Percentiles rank a stretch among this genome's conserved stretches.
phyloP scores from a whole-genome alignment of 129 eudicot species.

The Pulicaria dysenterica region DNA sequence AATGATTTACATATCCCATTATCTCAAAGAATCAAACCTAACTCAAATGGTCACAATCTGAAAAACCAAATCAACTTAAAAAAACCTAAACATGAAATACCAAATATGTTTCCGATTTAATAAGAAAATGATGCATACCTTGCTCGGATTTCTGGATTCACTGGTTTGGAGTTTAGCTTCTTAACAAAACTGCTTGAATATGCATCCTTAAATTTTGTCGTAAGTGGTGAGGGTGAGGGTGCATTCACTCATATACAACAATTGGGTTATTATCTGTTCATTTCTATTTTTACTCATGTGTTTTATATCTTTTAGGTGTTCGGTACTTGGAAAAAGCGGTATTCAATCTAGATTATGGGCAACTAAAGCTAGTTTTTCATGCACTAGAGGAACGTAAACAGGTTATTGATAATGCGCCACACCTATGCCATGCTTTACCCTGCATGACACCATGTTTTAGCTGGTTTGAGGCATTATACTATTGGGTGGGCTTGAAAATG shows the following conservation, averaged over 20 bases:
- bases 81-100: no score
- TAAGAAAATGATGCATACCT: no score
- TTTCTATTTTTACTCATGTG: background rate
- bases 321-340: slow-evolving; percentile 98
- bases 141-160: no score
- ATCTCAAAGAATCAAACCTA: no score
- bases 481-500: slow-evolving; percentile 83
- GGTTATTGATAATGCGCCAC: slow-evolving; percentile 93
- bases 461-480: slow-evolving; percentile 90
- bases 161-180: background rate
- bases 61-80: no score
- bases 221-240: background rate
- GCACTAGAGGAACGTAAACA: slow-evolving; percentile 94
- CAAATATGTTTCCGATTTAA: no score
- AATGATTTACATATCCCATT: no score
- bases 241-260: background rate
- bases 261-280: background rate
- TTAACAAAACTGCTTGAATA: background rate
- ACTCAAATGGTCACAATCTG: no score
- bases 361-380: slow-evolving; percentile 89
- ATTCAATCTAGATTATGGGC: slow-evolving; percentile 90
- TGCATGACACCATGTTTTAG: slow-evolving; percentile 98
- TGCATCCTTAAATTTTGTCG: slow-evolving; percentile 11
- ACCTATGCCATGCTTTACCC: slow-evolving; percentile 87
- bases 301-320: slow-evolving; percentile 55